phyloP scores from a whole-genome alignment of 148 eudicot genomes.

The Rhododendron williamsianum region DNA sequence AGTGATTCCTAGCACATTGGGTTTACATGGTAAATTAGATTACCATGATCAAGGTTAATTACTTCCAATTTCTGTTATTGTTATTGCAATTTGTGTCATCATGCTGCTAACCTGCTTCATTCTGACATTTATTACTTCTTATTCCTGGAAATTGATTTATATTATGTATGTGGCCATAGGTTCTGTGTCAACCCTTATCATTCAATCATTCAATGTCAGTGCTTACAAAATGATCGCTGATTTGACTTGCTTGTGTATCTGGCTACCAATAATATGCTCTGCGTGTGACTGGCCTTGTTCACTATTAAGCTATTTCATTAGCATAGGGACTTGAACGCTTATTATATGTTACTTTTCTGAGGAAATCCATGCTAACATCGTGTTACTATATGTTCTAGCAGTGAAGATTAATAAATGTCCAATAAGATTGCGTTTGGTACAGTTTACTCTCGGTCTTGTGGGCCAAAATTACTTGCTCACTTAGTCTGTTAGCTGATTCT shows the following conservation, averaged over 20 bases:
- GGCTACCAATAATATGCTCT: not conserved
- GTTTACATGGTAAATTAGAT: not conserved
- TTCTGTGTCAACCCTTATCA: not conserved
- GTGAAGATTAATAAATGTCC: not conserved
- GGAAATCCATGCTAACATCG: not conserved
- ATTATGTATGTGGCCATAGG: not conserved
- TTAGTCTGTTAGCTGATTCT: slow-evolving; percentile 3
- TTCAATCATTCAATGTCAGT: not conserved
- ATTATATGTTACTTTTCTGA: not conserved
- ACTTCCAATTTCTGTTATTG: not conserved
- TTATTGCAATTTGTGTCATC: not conserved
- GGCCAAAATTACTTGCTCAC: not conserved
- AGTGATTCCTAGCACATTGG: not conserved
- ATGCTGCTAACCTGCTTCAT: not conserved
- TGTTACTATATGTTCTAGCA: not conserved
- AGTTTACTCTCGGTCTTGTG: not conserved
- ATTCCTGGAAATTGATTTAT: not conserved
- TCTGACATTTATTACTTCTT: not conserved
- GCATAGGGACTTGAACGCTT: not conserved
- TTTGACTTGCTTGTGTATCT: not conserved
- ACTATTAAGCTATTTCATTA: not conserved
- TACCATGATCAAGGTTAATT: not conserved
- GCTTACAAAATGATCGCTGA: not conserved
- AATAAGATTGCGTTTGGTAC: not conserved
- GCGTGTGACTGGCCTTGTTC: not conserved